Base-by-base conservation (phyloP, 2,329 filamentous ascomycete genomes). In the Neofusicoccum sp. region DNA sequence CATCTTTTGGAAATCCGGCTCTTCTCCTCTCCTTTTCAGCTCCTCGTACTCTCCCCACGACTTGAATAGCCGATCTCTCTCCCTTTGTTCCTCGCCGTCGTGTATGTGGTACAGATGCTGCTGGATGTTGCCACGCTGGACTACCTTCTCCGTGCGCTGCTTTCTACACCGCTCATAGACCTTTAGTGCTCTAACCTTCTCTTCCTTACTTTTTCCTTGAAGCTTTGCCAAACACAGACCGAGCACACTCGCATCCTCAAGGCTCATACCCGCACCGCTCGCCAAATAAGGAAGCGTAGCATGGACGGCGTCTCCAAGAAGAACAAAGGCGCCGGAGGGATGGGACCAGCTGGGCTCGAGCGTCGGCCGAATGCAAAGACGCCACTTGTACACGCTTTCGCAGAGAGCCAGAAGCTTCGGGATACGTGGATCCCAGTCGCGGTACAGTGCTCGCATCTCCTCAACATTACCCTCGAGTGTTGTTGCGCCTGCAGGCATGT, bases 241-340 rank as follows among this genome's bases (percentile, higher is more conserved):
- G 0, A 86, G 74, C 0, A 85, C 82, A 2, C 82, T 82, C 0
- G 77, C 84, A 59, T 87, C 85, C 69, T 87, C 85, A 1, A 87
- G 75, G 3, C 81, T 80, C 84, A 86, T 86, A 2, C 84, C 84
- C 0, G 84, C 84, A 2, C 83, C 80, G 6, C 74, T 78, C 1
- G 84, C 83, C 0, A 86, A 75, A 67, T 89, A 89, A 0, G 86
- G 86, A 0, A 89, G 75, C 0, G 84, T 88, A 0, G 86, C 85
- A 63, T 89, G 85, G 2, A 85, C 84, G 0, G 85, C 83, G 65
- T 89, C 86, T 0, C 86, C 86, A 0, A 88, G 75, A 67, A 88
- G 79, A 0, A 83, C 82, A 65, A 86, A 86, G 0, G 81, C 74
- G 0, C 80, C 84, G 0, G 78, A 81, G 0, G 79, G 71, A 63